These are phyloP conservation scores for Dendrobium huoshanense DNA, from an alignment of 106 monocot genomes.

Conservation along the genomic window DNA sequence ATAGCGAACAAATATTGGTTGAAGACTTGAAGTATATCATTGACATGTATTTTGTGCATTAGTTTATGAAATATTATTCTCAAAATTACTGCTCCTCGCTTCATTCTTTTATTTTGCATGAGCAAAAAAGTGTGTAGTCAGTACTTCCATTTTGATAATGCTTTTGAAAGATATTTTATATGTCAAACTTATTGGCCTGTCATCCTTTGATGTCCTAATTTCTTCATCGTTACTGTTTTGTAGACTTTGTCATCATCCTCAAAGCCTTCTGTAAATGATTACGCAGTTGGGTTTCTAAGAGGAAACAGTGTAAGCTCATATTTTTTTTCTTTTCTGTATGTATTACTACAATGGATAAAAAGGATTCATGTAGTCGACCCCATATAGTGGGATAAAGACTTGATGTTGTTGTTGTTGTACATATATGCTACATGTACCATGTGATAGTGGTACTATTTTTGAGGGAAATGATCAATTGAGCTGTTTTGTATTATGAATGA, in stretches of 20 bases:
- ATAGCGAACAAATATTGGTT: neutral
- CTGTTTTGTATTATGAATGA: neutral
- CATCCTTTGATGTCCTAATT: neutral
- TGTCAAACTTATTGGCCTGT: neutral
- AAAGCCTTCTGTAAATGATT: neutral
- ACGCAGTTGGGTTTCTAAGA: constrained; percentile 13
- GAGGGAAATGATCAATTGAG: neutral
- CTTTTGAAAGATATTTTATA: neutral
- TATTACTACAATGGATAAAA: no score
- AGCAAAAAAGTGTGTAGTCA: neutral
- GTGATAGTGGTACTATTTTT: neutral
- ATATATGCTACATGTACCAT: neutral
- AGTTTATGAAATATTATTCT: neutral
- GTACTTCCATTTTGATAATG: neutral
- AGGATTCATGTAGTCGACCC: no score
- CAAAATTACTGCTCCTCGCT: neutral
- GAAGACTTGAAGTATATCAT: neutral
- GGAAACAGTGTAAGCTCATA: constrained; percentile 9
- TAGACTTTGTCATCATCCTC: constrained; percentile 13
- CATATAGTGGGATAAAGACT: no score
- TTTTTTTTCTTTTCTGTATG: neutral
- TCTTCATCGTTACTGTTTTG: neutral
- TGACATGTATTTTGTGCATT: neutral
- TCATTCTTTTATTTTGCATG: neutral
- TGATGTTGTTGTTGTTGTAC: no score